phyloP scores from a whole-genome alignment of 768 basidiomycete genomes.

The Leccinellum luteum region DNA sequence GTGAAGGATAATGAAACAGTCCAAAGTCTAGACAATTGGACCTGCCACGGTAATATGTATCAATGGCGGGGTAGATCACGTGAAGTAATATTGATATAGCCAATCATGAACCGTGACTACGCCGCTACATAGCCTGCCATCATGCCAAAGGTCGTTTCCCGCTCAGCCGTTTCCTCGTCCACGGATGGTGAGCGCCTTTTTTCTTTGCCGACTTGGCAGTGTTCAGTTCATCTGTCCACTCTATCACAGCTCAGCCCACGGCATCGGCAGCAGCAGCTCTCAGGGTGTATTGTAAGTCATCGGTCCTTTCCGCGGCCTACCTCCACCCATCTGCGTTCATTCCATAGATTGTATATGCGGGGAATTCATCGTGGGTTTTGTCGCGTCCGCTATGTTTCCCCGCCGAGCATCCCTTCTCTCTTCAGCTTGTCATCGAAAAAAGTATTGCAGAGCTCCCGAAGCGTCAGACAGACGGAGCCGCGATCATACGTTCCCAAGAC shows the following conservation, averaged over 20 bases:
- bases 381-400: neutral
- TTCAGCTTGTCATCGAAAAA: slow-evolving; percentile 80
- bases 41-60: neutral
- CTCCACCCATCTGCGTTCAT: slow-evolving; percentile 13
- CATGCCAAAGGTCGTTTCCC: slow-evolving; percentile 93
- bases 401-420: neutral
- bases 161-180: slow-evolving; percentile 85
- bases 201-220: neutral
- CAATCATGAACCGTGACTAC: slow-evolving; percentile 4
- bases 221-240: slow-evolving; percentile 1
- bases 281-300: slow-evolving; percentile 73
- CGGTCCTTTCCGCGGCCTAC: slow-evolving; percentile 3
- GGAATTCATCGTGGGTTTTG: slow-evolving; percentile 72
- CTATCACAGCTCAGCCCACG: slow-evolving; percentile 64
- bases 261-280: slow-evolving; percentile 75
- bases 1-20: slow-evolving; percentile 20
- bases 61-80: slow-evolving; percentile 22
- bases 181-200: slow-evolving; percentile 59
- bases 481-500: slow-evolving; percentile 75
- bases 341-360: slow-evolving; percentile 79
- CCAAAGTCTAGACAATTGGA: slow-evolving; percentile 24
- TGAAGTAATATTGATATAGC: slow-evolving; percentile 14
- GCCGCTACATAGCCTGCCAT: neutral
- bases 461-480: slow-evolving; percentile 75
- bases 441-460: slow-evolving; percentile 64